Conservation (phyloP, 2,329 filamentous ascomycete species). For the Claviceps capensis region DNA sequence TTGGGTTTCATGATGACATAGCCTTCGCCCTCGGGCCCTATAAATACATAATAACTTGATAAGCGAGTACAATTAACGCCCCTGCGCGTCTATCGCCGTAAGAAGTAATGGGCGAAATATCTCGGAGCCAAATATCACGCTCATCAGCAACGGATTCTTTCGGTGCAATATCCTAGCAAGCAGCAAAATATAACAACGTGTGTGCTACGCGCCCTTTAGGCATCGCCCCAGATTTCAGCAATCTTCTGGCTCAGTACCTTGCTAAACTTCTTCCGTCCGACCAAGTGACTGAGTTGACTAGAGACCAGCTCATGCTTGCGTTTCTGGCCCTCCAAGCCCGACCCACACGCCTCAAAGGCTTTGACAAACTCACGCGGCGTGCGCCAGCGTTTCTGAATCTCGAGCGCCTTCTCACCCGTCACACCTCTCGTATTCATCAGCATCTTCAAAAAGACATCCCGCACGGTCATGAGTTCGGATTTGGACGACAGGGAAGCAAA, state of each 20-base stretch:
- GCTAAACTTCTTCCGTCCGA: constrained; percentile 55
- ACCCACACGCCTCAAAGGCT: constrained; percentile 46
- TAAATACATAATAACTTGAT: not conserved
- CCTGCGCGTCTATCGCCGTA: too few relatives aligned
- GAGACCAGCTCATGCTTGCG: constrained; percentile 48
- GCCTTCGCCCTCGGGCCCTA: too few relatives aligned
- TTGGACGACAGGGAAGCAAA: constrained; percentile 65
- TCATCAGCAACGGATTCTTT: too few relatives aligned
- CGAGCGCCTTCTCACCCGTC: constrained; percentile 63
- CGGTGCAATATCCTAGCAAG: too few relatives aligned
- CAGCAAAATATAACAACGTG: too few relatives aligned
- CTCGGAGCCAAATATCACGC: too few relatives aligned
- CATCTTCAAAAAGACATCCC: constrained; percentile 73
- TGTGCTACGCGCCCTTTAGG: constrained; percentile 12
- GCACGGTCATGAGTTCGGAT: constrained; percentile 57
- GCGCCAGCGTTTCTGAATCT: constrained; percentile 66
- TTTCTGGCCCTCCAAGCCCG: constrained; percentile 35
- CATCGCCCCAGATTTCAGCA: constrained; percentile 56
- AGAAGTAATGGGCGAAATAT: too few relatives aligned
- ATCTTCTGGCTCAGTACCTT: constrained; percentile 54
- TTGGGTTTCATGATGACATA: too few relatives aligned
- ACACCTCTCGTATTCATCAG: constrained; percentile 68
- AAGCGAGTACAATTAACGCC: not conserved
- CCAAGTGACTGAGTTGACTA: constrained; percentile 38
- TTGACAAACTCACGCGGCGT: constrained; percentile 60